Conservation (phyloP, 1,284 basidiomycete species). For the Coniferiporia weirii region DNA sequence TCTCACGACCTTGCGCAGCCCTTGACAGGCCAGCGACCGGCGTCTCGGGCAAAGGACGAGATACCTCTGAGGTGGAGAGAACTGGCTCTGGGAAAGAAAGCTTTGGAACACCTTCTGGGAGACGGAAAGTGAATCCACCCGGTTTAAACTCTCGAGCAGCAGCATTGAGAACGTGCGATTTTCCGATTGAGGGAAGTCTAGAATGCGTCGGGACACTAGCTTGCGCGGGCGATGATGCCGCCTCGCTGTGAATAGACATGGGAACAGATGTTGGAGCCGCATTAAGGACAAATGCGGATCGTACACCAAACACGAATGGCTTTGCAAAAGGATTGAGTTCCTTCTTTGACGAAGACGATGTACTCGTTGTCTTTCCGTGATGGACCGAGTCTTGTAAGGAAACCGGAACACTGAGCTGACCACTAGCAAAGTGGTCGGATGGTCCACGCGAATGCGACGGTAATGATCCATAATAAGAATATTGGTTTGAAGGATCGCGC, state of each 20-base stretch:
- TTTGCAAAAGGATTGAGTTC: constrained; percentile 73
- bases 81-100: constrained; percentile 38
- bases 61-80: constrained; percentile 24
- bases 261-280: constrained; percentile 27
- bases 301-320: constrained; percentile 68
- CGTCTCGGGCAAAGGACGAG: constrained; percentile 31
- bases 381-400: constrained; percentile 21
- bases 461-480: constrained; percentile 55
- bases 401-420: constrained; percentile 13
- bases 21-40: constrained; percentile 28
- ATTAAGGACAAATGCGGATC: constrained; percentile 4
- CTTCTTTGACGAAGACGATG: constrained; percentile 27
- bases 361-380: constrained; percentile 22
- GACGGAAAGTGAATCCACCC: constrained; percentile 63
- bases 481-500: constrained; percentile 53
- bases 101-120: constrained; percentile 58
- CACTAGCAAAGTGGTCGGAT: constrained; percentile 34
- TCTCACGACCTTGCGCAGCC: constrained; percentile 64
- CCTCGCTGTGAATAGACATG: constrained; percentile 18
- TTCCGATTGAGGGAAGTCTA: constrained; percentile 57
- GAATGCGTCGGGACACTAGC: constrained; percentile 41
- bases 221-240: constrained; percentile 31
- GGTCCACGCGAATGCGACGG: constrained; percentile 56
- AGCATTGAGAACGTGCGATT: constrained; percentile 56
- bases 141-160: constrained; percentile 79